Conservation (phyloP, 768 basidiomycete genomes). For the Phanerochaete carnosa region DNA sequence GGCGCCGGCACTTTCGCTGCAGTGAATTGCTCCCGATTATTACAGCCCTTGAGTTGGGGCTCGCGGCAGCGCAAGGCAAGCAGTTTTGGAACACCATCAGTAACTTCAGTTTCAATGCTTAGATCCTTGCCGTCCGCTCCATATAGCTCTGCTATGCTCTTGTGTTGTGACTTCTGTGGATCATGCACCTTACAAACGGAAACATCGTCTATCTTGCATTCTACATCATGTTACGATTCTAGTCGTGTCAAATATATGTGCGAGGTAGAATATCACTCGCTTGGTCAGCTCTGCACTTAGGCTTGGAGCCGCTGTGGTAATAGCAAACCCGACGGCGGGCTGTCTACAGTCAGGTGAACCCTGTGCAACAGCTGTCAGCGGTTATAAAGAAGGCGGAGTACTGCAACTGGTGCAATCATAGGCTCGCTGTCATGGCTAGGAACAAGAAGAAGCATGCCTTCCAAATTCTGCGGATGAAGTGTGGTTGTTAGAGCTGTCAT, state of each 20-base stretch:
- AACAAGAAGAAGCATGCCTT: not conserved
- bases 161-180: no score
- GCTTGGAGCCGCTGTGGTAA: conserved; percentile 16
- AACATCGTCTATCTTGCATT: not conserved
- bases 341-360: conserved; percentile 17
- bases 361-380: not conserved
- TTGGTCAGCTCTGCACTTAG: conserved; percentile 23
- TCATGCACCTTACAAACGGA: no score
- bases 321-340: conserved; percentile 6
- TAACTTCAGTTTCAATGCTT: conserved; percentile 7
- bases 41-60: conserved; percentile 7
- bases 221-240: not conserved
- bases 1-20: conserved; percentile 70
- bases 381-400: not conserved
- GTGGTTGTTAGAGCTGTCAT: not conserved
- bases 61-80: conserved; percentile 10
- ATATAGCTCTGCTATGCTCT: no score
- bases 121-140: no score
- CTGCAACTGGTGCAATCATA: not conserved
- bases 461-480: not conserved
- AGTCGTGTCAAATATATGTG: conserved; percentile 8
- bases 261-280: conserved; percentile 20
- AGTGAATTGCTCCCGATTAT: conserved; percentile 49
- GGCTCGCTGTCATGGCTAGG: no score
- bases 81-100: conserved; percentile 10